Evolutionary conservation across 2,329 filamentous ascomycete species (phyloP).

Genomic region (Pseudogymnoascus destructans): DNA sequence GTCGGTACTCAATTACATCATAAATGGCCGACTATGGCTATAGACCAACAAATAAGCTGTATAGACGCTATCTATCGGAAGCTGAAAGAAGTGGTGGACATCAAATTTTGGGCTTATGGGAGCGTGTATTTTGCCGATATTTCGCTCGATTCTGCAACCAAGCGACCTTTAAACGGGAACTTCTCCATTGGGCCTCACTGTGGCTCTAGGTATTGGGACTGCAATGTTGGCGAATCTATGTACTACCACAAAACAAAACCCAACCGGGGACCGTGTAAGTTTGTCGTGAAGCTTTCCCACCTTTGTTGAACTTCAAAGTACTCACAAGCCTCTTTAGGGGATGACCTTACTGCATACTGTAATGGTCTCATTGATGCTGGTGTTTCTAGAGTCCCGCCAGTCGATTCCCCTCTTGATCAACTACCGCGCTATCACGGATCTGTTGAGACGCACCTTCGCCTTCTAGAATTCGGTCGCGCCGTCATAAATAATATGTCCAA

Average conservation of each 20-base stretch:
- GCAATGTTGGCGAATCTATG: constrained; percentile 23
- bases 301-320: constrained; percentile 8
- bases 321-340: constrained; percentile 24
- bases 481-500: constrained; percentile 25
- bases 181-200: background rate
- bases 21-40: constrained; percentile 25
- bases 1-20: constrained; percentile 25
- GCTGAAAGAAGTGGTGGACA: constrained; percentile 15
- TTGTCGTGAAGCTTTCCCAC: constrained; percentile 14
- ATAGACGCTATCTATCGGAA: constrained; percentile 14
- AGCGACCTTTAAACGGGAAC: constrained; percentile 13
- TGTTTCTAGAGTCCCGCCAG: constrained; percentile 26
- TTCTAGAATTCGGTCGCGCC: constrained; percentile 24
- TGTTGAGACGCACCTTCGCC: constrained; percentile 24
- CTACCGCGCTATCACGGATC: constrained; percentile 27
- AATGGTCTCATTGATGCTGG: constrained; percentile 29
- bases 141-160: constrained; percentile 10
- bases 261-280: constrained; percentile 30
- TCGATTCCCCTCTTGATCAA: constrained; percentile 14
- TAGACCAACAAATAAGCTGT: constrained; percentile 21
- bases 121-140: constrained; percentile 24
- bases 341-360: constrained; percentile 24
- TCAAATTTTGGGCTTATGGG: constrained; percentile 28
- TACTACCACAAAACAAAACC: constrained; percentile 25
- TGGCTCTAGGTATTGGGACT: constrained; percentile 19